These are phyloP conservation scores for Plectosphaerella plurivora DNA, from an alignment of 2,329 filamentous ascomycete genomes.

Conservation along the genomic window DNA sequence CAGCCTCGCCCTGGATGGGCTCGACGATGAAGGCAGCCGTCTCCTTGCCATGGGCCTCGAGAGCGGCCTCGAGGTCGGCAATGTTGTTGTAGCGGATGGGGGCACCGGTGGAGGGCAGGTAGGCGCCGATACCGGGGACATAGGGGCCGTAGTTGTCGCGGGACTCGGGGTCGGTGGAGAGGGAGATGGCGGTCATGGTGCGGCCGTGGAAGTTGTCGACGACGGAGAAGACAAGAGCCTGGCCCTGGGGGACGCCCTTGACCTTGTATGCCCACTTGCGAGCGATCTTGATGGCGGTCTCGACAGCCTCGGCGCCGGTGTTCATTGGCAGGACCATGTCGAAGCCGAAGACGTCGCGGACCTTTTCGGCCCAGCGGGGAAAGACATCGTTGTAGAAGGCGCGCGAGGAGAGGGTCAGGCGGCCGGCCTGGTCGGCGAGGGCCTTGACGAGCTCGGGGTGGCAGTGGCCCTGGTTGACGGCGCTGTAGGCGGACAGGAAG, in stretches of 20 bases:
- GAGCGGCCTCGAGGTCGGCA: conserved; percentile 69
- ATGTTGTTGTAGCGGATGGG: conserved; percentile 84
- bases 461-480: conserved; percentile 97
- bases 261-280: conserved; percentile 98
- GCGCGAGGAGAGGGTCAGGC: conserved; percentile 85
- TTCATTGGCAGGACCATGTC: conserved; percentile 99
- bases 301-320: conserved; percentile 92
- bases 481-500: conserved; percentile 96
- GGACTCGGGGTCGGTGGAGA: conserved; percentile 93
- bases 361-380: conserved; percentile 89
- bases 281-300: conserved; percentile 94
- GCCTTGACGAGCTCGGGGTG: conserved; percentile 94
- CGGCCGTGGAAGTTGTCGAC: conserved; percentile 94
- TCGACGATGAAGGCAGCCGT: conserved; percentile 93
- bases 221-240: conserved; percentile 80
- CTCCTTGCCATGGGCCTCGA: conserved; percentile 77
- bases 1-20: conserved; percentile 95
- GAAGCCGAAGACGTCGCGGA: conserved; percentile 84
- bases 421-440: conserved; percentile 80
- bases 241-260: conserved; percentile 79
- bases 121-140: conserved; percentile 79
- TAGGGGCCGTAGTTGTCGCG: conserved; percentile 97
- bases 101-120: conserved; percentile 68
- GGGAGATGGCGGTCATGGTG: conserved; percentile 91
- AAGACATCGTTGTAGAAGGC: conserved; percentile 99